Conservation (phyloP, 129 eudicot genomes). For the Tagetes erecta region DNA sequence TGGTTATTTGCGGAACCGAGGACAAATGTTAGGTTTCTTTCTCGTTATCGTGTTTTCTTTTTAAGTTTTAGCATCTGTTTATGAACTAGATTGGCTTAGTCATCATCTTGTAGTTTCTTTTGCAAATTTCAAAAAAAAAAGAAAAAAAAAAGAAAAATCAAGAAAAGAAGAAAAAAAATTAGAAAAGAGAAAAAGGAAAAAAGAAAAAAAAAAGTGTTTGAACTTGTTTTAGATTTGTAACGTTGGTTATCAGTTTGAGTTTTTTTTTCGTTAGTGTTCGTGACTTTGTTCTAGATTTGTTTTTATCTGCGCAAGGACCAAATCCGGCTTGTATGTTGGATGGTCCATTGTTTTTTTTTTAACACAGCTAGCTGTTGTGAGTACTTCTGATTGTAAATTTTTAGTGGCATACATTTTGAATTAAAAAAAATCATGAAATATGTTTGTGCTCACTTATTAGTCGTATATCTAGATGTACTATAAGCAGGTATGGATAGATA, state of each 20-base stretch:
- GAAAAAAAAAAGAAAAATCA: background rate
- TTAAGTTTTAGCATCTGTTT: constrained; percentile 11
- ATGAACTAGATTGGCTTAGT: constrained; percentile 14
- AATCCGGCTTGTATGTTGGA: background rate
- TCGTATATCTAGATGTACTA: background rate
- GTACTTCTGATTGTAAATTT: background rate
- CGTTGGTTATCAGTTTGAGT: background rate
- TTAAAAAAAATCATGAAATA: background rate
- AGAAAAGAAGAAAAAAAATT: background rate
- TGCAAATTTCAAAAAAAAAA: constrained; percentile 1
- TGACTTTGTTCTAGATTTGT: background rate
- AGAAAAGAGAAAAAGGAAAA: background rate
- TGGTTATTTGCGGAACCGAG: background rate
- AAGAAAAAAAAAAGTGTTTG: background rate
- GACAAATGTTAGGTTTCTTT: constrained; percentile 5
- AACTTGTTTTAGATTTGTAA: constrained; percentile 22
- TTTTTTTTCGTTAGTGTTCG: background rate
- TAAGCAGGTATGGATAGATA: background rate
- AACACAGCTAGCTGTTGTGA: background rate
- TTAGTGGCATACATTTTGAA: background rate
- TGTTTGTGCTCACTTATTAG: background rate
- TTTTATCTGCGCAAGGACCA: background rate
- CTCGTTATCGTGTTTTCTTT: background rate
- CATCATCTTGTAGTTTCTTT: constrained; percentile 12
- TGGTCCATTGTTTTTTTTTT: background rate